Evolutionary conservation across 2,329 filamentous ascomycete species (phyloP), one percentile per base, ranked within the genome.

Genomic region (Arthrobotrys pseudoclavata): DNA sequence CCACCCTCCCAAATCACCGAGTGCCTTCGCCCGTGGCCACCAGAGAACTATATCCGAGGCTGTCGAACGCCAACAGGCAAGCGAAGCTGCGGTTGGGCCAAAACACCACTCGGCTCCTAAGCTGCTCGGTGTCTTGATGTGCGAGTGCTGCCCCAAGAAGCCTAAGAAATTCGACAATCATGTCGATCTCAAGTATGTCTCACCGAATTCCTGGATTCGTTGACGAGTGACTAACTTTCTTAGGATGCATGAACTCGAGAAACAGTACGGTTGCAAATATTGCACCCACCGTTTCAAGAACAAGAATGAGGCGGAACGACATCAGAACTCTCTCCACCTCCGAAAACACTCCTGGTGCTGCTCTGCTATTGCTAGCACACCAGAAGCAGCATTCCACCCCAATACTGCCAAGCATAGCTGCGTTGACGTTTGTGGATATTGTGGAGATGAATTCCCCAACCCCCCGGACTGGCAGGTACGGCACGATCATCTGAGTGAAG

Each of bases 271-370:
- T 79, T 98, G 95, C 84, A 88, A 90, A 29, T 98, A 93, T 83
- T 98, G 95, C 84, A 92, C 92, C 48, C 97, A 97, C 83, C 90
- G 95, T 10, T 98, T 98, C 86, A 98, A 98, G 85, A 98, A 98
- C 85, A 98, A 98, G 85, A 98, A 98, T 82, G 96, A 98, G 85
- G 94, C 94, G 1, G 95, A 98, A 84, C 90, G 96, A 34, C 95
- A 98, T 83, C 94, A 97, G 82, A 98, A 97, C 82, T 97, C 94
- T 13, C 88, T 98, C 10, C 95, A 98, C 84, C 88, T 98, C 7
- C 90, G 95, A 37, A 91, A 92, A 24, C 94, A 98, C 85, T 97
- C 94, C 60, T 99, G 96, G 96, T 97, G 95, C 10, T 99, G 96
- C 84, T 94, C 94, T 34, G 93, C 94, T 0, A 88, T 99, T 26